Base-by-base conservation (phyloP, 176 grass and related monocot species). In the Phoenix roebelenii region DNA sequence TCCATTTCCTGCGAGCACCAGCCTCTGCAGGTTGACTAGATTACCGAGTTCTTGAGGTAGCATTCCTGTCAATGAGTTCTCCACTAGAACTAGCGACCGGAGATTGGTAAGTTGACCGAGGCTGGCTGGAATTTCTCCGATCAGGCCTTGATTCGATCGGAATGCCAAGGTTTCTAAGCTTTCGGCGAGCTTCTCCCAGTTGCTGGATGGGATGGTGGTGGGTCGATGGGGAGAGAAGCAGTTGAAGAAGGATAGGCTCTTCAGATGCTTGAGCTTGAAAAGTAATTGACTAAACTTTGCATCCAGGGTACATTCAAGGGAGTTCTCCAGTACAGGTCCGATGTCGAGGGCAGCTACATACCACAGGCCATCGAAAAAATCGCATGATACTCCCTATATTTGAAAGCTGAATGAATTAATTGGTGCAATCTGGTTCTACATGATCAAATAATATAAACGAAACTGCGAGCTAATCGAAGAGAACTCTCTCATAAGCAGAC, bases 331-430 rank as follows among this genome's bases (percentile, higher is more conserved):
- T 7, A 89, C 79, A 4, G 94, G 94, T 17, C 94, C 94, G 28
- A 98, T 81, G 87, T 52, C 81, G 1, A 98, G 59, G 50, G 64
- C 50, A 0, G 94, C 85, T 24, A 89, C 76, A 76, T 98, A 83
- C 94, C 94, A 98, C 52, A 93, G 0, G 1, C 88, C 94, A 70
- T 86, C 68, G 55, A 89, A 89, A 28, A 98, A 49, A 4, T 98
- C 94, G 81, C 94, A 98, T 76, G 88, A 93, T 60, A 98, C 94
- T 6, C 94, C 94, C 94, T 98, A 76, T 73, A 85, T 15, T 24
- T 14, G 22, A 55, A 54, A 5, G 35, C 20, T 20, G 20, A 20
- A 2, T 12, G 10, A 44, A 44, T 44, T 12, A 44, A 44, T 14
- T 44, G 10, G 10, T 44, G 9, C 9, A 30, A 30, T 30, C 28